Conservation (phyloP, 2,329 filamentous ascomycete genomes). For the Cladosporium halotolerans region DNA sequence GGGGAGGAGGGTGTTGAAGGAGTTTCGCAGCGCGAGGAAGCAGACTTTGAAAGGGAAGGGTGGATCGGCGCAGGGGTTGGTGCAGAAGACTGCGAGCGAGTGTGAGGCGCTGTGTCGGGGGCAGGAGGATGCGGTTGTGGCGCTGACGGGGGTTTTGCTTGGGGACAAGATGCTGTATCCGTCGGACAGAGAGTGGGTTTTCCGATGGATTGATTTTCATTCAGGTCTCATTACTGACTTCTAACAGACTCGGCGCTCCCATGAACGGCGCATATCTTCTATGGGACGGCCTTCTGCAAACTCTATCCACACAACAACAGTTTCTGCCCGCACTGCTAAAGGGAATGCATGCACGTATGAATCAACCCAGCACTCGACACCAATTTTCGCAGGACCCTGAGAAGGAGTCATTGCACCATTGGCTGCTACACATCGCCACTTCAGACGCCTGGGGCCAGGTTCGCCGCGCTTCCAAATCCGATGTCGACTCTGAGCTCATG, state of each 20-base stretch:
- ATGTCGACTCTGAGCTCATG: slow-evolving; percentile 18
- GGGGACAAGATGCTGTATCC: slow-evolving; percentile 34
- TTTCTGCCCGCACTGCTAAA: slow-evolving; percentile 36
- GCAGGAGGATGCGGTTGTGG: slow-evolving; percentile 11
- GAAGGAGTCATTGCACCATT: slow-evolving; percentile 42
- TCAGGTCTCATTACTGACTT: neutral
- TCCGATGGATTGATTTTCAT: neutral
- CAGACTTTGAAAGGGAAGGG: slow-evolving; percentile 31
- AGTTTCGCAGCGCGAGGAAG: slow-evolving; percentile 20
- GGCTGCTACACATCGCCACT: slow-evolving; percentile 44
- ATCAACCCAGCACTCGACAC: slow-evolving; percentile 17
- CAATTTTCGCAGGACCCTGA: slow-evolving; percentile 20
- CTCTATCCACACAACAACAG: slow-evolving; percentile 30
- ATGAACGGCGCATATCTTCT: slow-evolving; percentile 41
- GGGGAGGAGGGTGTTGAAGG: slow-evolving; percentile 19
- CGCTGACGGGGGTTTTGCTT: slow-evolving; percentile 27
- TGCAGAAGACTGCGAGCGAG: slow-evolving; percentile 14
- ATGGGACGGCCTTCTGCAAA: slow-evolving; percentile 36
- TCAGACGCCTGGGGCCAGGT: slow-evolving; percentile 7
- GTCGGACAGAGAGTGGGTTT: slow-evolving; percentile 26
- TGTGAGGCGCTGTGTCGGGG: neutral
- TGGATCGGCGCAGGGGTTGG: slow-evolving; percentile 20
- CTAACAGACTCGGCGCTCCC: slow-evolving; percentile 24
- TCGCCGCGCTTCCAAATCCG: neutral
- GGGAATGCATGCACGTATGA: slow-evolving; percentile 34